These are phyloP conservation scores for Noccaea bulbosa DNA, from an alignment of 345 rosid genomes.

Conservation along the genomic window DNA sequence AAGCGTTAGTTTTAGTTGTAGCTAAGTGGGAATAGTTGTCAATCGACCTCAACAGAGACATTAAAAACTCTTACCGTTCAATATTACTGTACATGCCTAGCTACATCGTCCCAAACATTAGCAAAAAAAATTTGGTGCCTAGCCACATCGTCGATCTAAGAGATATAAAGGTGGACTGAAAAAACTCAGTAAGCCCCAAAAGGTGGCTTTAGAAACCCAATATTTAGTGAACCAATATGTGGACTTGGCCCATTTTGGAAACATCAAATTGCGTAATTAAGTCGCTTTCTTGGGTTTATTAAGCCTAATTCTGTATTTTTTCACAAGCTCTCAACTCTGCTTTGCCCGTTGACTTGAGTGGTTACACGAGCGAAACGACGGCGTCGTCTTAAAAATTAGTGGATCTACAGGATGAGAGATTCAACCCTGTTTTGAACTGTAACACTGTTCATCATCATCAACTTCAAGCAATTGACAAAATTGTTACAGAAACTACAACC, in stretches of 20 bases:
- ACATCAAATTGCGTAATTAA: not conserved
- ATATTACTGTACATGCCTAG: too few relatives aligned
- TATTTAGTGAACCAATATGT: not conserved
- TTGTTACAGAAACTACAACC: not conserved
- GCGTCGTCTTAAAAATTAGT: not conserved
- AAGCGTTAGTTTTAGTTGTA: not conserved
- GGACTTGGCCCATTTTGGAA: not conserved
- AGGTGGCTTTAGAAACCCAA: too few relatives aligned
- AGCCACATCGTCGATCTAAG: too few relatives aligned
- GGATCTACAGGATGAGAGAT: not conserved
- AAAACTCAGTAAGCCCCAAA: too few relatives aligned
- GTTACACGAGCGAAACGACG: not conserved
- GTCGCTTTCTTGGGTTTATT: not conserved
- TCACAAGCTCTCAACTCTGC: not conserved
- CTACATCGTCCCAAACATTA: too few relatives aligned
- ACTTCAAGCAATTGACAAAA: conserved; percentile 7
- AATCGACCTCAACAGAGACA: too few relatives aligned
- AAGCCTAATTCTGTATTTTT: not conserved
- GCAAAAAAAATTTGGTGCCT: too few relatives aligned
- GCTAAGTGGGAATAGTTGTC: too few relatives aligned
- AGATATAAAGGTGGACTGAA: too few relatives aligned
- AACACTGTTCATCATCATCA: conserved; percentile 19
- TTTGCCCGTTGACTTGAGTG: conserved; percentile 8
- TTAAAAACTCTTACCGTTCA: too few relatives aligned
- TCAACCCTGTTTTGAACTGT: not conserved